These are phyloP conservation scores for Apiotrichum laibachii DNA, from an alignment of 1,284 basidiomycete species.

Conservation along the genomic window DNA sequence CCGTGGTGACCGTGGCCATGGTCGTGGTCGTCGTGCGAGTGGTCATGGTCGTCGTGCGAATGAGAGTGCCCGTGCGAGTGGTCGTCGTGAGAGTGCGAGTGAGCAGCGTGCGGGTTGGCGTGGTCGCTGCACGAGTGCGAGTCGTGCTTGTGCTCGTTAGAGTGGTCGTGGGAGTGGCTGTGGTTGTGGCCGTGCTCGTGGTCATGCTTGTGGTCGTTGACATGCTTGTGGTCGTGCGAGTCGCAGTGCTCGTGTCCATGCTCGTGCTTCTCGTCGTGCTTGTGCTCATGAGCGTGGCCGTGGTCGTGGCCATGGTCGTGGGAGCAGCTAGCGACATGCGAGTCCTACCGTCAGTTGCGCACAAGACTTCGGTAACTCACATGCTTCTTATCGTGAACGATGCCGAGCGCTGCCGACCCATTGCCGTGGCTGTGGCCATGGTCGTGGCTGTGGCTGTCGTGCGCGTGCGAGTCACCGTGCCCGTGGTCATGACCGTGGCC, in stretches of 20 bases:
- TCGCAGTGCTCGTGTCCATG: slow-evolving; percentile 45
- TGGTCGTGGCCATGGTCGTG: slow-evolving; percentile 6
- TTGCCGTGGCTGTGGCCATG: slow-evolving; percentile 24
- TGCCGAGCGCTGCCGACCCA: slow-evolving; percentile 4
- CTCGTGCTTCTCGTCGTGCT: slow-evolving; percentile 13
- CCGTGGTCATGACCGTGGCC: slow-evolving; percentile 43
- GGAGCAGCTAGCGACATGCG: background rate
- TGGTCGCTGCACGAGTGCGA: slow-evolving; percentile 5
- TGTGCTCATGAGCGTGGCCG: slow-evolving; percentile 17
- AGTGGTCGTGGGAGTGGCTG: slow-evolving; percentile 44
- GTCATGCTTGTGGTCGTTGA: slow-evolving; percentile 17
- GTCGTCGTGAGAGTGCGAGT: slow-evolving; percentile 8
- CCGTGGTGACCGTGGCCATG: slow-evolving; percentile 55
- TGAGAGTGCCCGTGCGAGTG: slow-evolving; percentile 7
- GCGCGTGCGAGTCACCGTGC: slow-evolving; percentile 56
- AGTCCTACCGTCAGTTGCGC: slow-evolving; percentile 5
- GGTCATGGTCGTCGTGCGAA: slow-evolving; percentile 6
- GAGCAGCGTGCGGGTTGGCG: slow-evolving; percentile 11
- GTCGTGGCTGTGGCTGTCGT: slow-evolving; percentile 56
- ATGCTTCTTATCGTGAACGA: slow-evolving; percentile 46
- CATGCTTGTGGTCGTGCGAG: slow-evolving; percentile 16
- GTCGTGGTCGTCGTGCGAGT: slow-evolving; percentile 40
- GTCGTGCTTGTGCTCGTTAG: slow-evolving; percentile 20
- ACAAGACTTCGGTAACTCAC: slow-evolving; percentile 14
- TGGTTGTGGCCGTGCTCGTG: slow-evolving; percentile 17